A percentile compares a stretch with the other conserved stretches of the same genome.
These are phyloP conservation scores for Hanseniaspora lindneri DNA, from an alignment of 805 yeast species.

Conservation along the genomic window DNA sequence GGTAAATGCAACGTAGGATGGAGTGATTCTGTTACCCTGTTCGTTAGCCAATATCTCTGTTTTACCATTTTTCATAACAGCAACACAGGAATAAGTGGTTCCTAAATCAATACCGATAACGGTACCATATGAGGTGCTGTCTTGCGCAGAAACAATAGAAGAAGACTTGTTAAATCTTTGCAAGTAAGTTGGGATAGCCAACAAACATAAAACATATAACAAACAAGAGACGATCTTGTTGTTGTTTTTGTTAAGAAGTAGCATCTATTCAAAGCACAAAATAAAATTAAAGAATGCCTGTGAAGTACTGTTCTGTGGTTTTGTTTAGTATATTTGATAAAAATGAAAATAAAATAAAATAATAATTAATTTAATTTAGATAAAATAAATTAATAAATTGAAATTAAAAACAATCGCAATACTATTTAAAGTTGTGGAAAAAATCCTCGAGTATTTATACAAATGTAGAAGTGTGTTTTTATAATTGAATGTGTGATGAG, in stretches of 20 bases:
- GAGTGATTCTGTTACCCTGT: conserved; percentile 95
- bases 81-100: conserved; percentile 95
- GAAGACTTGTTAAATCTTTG: conserved; percentile 13
- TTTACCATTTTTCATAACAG: conserved; percentile 70
- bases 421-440: no score
- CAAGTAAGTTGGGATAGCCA: conserved; percentile 14
- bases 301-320: no score
- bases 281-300: no score
- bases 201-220: conserved; percentile 7
- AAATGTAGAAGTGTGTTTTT: no score
- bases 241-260: conserved; percentile 11
- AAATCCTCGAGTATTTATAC: no score
- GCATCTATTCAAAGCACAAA: not conserved
- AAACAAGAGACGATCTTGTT: conserved; percentile 8
- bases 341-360: not conserved
- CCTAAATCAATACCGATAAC: conserved; percentile 95
- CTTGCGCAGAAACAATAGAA: conserved; percentile 14
- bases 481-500: not conserved
- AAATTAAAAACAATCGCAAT: no score
- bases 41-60: conserved; percentile 91
- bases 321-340: not conserved
- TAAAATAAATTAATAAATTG: no score
- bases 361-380: no score
- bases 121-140: conserved; percentile 35
- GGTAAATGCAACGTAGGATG: conserved; percentile 86